A percentile compares a stretch with the other conserved stretches of the same genome.
phyloP scores from a whole-genome alignment of 2,329 filamentous ascomycete genomes.

The Rhinocladiella similis region DNA sequence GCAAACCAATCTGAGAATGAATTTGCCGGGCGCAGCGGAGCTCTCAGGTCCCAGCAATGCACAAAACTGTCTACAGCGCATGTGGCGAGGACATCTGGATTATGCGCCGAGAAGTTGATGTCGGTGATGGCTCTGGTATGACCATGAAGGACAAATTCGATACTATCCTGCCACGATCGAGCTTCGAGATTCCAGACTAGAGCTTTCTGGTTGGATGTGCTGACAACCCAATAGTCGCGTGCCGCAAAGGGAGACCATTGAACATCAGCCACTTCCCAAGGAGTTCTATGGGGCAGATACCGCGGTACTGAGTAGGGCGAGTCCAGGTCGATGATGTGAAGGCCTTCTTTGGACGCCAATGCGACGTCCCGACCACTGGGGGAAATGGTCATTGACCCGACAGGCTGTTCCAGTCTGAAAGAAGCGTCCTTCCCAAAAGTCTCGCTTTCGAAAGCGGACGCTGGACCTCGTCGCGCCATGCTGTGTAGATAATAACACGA shows the following conservation, averaged over 20 bases:
- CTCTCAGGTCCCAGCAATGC: slow-evolving; percentile 85
- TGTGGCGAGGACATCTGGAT: slow-evolving; percentile 84
- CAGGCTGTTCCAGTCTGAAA: slow-evolving; percentile 75
- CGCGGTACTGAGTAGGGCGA: slow-evolving; percentile 84
- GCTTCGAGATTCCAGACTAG: slow-evolving; percentile 90
- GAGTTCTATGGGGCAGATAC: slow-evolving; percentile 78
- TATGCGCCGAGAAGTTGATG: slow-evolving; percentile 92
- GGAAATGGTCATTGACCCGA: slow-evolving; percentile 90
- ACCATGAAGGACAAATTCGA: slow-evolving; percentile 84
- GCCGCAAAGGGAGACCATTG: slow-evolving; percentile 94
- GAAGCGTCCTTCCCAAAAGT: slow-evolving; percentile 84
- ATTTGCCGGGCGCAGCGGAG: slow-evolving; percentile 69
- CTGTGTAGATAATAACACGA: background rate
- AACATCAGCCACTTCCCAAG: slow-evolving; percentile 94
- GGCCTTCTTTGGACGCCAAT: slow-evolving; percentile 81
- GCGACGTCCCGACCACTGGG: slow-evolving; percentile 88
- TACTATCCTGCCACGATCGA: slow-evolving; percentile 68
- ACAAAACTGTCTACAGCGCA: slow-evolving; percentile 93
- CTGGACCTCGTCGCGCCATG: slow-evolving; percentile 40
- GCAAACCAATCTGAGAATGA: slow-evolving; percentile 93
- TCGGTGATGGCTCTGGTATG: slow-evolving; percentile 90
- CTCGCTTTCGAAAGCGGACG: slow-evolving; percentile 74
- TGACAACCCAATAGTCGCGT: slow-evolving; percentile 89
- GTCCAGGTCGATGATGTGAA: slow-evolving; percentile 90
- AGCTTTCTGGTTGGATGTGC: slow-evolving; percentile 91